Percentiles rank a stretch among this genome's conserved stretches.
Evolutionary conservation across 1,139 yeast genomes (phyloP).

Genomic region (Arxiozyma telluris): DNA sequence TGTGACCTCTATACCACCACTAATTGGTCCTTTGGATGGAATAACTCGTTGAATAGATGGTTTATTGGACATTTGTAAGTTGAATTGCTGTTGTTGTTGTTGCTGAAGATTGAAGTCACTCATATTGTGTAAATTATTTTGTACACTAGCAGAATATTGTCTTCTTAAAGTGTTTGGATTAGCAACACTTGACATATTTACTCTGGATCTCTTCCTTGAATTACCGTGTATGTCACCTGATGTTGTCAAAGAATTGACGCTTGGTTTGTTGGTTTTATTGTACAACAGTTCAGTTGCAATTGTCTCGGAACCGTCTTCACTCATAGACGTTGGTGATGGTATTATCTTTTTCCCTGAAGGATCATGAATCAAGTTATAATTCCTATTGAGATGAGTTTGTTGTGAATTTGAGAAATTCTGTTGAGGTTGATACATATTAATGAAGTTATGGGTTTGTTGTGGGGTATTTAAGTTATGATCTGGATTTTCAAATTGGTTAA

Average conservation of each 20-base stretch:
- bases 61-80: constrained; percentile 11
- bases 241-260: neutral
- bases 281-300: neutral
- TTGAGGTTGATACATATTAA: neutral
- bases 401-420: neutral
- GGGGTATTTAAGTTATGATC: neutral
- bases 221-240: neutral
- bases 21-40: constrained; percentile 88
- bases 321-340: constrained; percentile 55
- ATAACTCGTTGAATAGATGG: constrained; percentile 76
- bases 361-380: neutral
- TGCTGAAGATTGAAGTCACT: neutral
- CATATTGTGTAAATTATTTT: neutral
- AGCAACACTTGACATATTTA: neutral
- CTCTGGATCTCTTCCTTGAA: constrained; percentile 2
- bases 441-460: neutral
- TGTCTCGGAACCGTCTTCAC: constrained; percentile 38
- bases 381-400: neutral
- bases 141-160: neutral
- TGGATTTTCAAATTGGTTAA: neutral
- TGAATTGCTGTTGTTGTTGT: neutral
- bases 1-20: constrained; percentile 95
- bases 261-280: neutral
- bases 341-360: constrained; percentile 7
- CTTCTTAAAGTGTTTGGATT: neutral